Evolutionary conservation across 441 rosid genomes (phyloP), one percentile per base, ranked within the genome.

Genomic region (Aquilaria agallochum): DNA sequence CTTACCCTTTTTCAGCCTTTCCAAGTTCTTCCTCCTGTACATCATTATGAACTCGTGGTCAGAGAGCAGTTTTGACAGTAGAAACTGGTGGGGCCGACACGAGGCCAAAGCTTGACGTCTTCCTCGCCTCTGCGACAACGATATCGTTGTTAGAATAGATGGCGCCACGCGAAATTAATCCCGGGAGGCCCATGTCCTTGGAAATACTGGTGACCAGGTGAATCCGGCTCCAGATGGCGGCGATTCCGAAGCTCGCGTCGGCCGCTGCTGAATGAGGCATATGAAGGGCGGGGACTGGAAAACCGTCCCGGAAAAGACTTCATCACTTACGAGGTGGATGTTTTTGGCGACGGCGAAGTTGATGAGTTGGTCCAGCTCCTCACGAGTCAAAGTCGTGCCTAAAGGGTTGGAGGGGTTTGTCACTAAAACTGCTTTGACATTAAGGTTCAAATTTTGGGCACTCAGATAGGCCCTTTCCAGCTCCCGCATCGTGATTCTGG

Each of bases 341-440:
- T 65, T 60, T 62, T 72, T 80, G 9, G 58, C 63, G 27, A 64
- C 47, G 32, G 69, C 70, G 36, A 83, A 85, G 54, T 68, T 64
- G 33, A 83, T 60, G 63, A 85, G 76, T 27, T 70, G 50, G 59
- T 76, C 62, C 15, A 85, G 82, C 46, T 85, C 88, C 1, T 66
- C 76, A 2, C 69, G 74, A 2, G 73, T 74, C 74, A 83, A 71
- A 42, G 85, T 70, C 12, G 83, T 83, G 58, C 92, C 88, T 2
- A 86, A 74, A 9, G 88, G 91, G 64, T 85, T 85, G 5, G 86
- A 83, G 58, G 88, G 91, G 62, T 83, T 85, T 1, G 91, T 85
- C 36, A 83, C 73, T 31, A 83, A 50, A 49, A 83, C 74, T 48
- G 85, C 88, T 65, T 72, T 81, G 13, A 81, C 83, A 5, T 73